phyloP scores from a whole-genome alignment of 176 grass and related monocot genomes.

The Lolium perenne region DNA sequence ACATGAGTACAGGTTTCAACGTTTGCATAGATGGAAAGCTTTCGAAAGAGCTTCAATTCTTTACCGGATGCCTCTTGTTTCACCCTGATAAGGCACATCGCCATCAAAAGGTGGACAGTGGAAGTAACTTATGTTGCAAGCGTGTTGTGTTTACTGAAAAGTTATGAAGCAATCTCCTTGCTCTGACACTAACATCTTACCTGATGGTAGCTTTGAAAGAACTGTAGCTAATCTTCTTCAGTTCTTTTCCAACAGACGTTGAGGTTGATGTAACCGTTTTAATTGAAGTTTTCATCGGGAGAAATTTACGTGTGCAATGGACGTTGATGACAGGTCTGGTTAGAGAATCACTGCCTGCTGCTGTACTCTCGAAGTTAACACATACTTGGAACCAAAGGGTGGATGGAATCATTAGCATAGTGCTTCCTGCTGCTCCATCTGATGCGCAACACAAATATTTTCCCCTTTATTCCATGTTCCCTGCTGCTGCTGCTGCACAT shows the following conservation, averaged over 20 bases:
- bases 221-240: constrained; percentile 16
- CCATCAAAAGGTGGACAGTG: constrained; percentile 44
- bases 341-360: constrained; percentile 34
- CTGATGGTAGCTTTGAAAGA: constrained; percentile 30
- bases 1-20: constrained; percentile 38
- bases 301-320: constrained; percentile 7
- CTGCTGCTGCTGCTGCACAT: not conserved
- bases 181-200: constrained; percentile 45
- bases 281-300: not conserved
- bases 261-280: not conserved
- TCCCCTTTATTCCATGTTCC: not conserved
- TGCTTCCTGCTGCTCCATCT: constrained; percentile 16
- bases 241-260: not conserved
- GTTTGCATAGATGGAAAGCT: constrained; percentile 38
- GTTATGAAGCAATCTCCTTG: constrained; percentile 28
- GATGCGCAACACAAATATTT: constrained; percentile 7
- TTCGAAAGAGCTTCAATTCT: constrained; percentile 33
- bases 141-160: constrained; percentile 15
- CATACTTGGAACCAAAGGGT: constrained; percentile 38
- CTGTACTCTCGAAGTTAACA: constrained; percentile 28
- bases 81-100: constrained; percentile 33
- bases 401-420: constrained; percentile 41
- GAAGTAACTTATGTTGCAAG: constrained; percentile 52
- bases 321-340: constrained; percentile 2
- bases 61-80: constrained; percentile 41